Evolutionary conservation across 169 alveolate genomes (phyloP), one percentile per base, ranked within the genome.

Genomic region (Theileria sp.): DNA sequence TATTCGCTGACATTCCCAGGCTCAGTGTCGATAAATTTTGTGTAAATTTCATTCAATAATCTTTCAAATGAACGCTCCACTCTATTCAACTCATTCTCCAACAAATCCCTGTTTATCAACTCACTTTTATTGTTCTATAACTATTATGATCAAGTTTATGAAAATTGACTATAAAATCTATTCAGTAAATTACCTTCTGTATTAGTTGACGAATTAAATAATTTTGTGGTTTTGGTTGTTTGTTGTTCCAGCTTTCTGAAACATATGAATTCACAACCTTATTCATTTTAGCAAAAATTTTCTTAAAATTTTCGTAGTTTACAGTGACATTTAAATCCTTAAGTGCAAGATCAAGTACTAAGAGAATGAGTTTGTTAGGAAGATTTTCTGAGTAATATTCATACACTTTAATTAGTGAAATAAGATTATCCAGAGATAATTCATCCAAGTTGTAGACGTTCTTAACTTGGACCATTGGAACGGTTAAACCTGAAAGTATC

Each of bases 31-130:
- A 82, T 19, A 62, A 61, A 82, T 10, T 72, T 68, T 4, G 15
- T 26, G 34, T 76, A 51, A 12, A 82, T 76, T 19, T 70, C 61
- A 21, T 67, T 26, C 79, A 82, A 19, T 56, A 82, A 73, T 8
- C 34, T 32, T 25, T 32, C 58, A 13, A 75, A 76, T n/a, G 89
- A 78, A 5, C 62, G 54, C 12, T 82, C 89, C 8, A 82, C 89
- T 26, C 66, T 78, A 3, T 74, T 21, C 17, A 34, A 44, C 32
- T 80, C 78, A 34, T 71, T 25, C 36, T 30, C 26, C 64, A 80
- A 1, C 8, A 61, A 54, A 23, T 58, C 7, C 23, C 51, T 38
- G 2, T 64, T 34, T 9, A 80, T 49, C 60, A 28, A 0, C 30
- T 26, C 58, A 9, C 44, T 34, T 28, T 23, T 21, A 25, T 54